phyloP scores from a whole-genome alignment of 352 stramenopile species.

The Pythium sukuiense region DNA sequence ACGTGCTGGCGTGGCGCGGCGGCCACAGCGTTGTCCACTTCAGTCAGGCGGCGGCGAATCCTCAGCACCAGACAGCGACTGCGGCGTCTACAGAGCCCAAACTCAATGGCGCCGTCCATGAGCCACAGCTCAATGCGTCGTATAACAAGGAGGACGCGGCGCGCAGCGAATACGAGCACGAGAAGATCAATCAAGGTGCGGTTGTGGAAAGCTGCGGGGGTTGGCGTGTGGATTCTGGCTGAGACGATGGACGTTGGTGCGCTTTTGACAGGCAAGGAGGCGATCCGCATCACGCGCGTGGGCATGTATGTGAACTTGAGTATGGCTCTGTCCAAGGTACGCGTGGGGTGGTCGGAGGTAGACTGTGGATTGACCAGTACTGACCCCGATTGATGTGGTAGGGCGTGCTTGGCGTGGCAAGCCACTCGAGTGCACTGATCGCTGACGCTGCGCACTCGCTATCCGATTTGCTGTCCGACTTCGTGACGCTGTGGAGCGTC shows the following conservation, averaged over 20 bases:
- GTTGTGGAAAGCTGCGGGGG: background rate
- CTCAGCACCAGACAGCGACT: background rate
- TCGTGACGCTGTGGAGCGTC: constrained; percentile 96
- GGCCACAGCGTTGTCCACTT: constrained; percentile 15
- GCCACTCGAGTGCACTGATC: constrained; percentile 92
- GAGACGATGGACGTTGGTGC: background rate
- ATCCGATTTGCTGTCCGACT: constrained; percentile 95
- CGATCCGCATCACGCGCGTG: constrained; percentile 89
- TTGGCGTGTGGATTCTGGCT: background rate
- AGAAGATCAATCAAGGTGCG: constrained; percentile 23
- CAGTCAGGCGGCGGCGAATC: constrained; percentile 4
- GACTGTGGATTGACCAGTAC: background rate
- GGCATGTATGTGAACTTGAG: constrained; percentile 93
- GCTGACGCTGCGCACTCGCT: constrained; percentile 96
- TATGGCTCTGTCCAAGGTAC: constrained; percentile 89
- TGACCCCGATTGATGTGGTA: background rate
- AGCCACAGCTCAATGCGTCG: background rate
- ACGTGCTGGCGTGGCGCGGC: constrained; percentile 15
- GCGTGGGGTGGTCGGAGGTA: too few relatives aligned
- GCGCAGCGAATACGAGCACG: background rate
- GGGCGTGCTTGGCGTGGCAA: constrained; percentile 72
- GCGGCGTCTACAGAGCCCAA: background rate
- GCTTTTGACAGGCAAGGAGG: constrained; percentile 40
- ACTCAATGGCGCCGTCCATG: background rate
- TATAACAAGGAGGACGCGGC: background rate